Conservation (phyloP, 2,329 filamentous ascomycete species). For the Beauveria caledonica region DNA sequence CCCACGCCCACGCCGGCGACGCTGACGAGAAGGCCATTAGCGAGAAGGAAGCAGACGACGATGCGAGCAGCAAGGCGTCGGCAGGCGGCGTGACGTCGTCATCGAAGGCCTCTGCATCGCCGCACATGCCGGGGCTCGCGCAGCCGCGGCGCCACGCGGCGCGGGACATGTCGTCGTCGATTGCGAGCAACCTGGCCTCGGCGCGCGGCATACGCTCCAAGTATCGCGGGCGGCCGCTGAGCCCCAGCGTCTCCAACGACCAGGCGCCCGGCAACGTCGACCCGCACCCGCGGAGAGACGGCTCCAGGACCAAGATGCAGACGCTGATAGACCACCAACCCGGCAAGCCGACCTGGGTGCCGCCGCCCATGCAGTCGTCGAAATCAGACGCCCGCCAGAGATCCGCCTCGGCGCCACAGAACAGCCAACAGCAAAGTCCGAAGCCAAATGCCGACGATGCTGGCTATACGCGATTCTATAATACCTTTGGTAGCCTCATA, state of each 20-base stretch:
- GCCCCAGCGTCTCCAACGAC: conserved; percentile 65
- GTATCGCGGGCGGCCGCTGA: conserved; percentile 58
- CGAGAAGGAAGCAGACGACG: conserved; percentile 10
- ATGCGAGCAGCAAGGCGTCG: conserved; percentile 13
- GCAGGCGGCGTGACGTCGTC: conserved; percentile 17
- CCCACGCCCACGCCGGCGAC: conserved; percentile 25
- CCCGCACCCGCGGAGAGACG: conserved; percentile 42
- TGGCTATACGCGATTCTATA: conserved; percentile 86
- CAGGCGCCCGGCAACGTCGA: conserved; percentile 65
- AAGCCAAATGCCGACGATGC: conserved; percentile 49
- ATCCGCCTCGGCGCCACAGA: conserved; percentile 18
- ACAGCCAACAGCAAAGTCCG: conserved; percentile 17
- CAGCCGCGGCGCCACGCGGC: conserved; percentile 45
- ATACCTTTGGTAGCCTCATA: conserved; percentile 79
- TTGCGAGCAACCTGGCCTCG: conserved; percentile 80
- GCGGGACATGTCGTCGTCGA: conserved; percentile 70
- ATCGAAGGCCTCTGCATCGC: conserved; percentile 19
- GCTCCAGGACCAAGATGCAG: conserved; percentile 45
- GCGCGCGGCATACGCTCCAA: conserved; percentile 68
- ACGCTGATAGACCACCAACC: conserved; percentile 44
- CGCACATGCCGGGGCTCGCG: conserved; percentile 23
- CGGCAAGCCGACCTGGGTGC: conserved; percentile 46
- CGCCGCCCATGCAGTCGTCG: conserved; percentile 30
- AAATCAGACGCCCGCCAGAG: conserved; percentile 20
- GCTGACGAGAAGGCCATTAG: conserved; percentile 20